A percentile compares a stretch with the other conserved stretches of the same genome.
Conservation (phyloP, 163 green algal genomes). For the Scenedesmus sp. region DNA sequence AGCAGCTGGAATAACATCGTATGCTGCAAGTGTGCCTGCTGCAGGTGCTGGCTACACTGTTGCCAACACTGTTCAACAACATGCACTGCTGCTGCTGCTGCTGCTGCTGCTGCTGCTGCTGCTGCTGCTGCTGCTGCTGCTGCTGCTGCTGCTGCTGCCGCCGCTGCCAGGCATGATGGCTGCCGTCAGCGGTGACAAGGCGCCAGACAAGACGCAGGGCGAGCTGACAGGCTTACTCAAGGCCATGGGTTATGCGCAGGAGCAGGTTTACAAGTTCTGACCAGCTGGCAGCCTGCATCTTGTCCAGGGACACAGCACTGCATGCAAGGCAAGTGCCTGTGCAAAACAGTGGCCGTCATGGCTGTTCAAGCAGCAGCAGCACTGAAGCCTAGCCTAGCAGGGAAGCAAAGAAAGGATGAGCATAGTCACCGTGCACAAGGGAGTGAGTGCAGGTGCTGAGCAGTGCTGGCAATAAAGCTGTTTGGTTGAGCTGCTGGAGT, state of each 20-base stretch:
- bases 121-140: not conserved
- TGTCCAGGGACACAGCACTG: no score
- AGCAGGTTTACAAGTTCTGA: conserved; percentile 67
- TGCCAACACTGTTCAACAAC: not conserved
- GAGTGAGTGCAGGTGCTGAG: not conserved
- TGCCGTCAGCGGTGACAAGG: conserved; percentile 65
- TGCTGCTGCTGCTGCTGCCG: not conserved
- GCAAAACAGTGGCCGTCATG: no score
- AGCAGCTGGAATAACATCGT: no score
- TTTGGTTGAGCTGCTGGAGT: not conserved
- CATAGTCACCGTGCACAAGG: no score
- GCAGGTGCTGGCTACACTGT: not conserved
- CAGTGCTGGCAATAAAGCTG: no score
- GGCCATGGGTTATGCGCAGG: conserved; percentile 77
- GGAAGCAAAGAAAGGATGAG: no score
- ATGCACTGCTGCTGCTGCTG: not conserved
- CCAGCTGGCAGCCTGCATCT: no score
- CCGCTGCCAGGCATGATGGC: conserved; percentile 63
- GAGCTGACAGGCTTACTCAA: conserved; percentile 79
- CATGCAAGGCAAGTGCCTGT: no score
- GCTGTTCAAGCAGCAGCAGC: no score
- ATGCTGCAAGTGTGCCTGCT: no score
- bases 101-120: not conserved
- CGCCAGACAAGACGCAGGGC: conserved; percentile 63
- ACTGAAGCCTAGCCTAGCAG: no score